Evolutionary conservation across 352 stramenopile genomes (phyloP), one percentile per base, ranked within the genome.

Genomic region (Blastocystis sp.): DNA sequence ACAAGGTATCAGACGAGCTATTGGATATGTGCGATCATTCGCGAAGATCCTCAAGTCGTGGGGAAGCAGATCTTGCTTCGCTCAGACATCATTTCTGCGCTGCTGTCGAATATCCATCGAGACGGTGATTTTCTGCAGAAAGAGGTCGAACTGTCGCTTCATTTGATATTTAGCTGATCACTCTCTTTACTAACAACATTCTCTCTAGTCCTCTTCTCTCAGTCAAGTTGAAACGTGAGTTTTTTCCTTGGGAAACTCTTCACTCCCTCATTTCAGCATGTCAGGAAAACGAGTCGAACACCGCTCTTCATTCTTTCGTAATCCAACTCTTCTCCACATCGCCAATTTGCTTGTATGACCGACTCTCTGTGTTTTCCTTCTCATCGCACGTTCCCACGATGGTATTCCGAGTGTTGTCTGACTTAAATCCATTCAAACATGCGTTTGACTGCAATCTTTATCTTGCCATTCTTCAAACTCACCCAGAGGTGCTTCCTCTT

Each of bases 21-120:
- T 3, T 89, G 63, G 63, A 76, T 89, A 20, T 3, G 13, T n/a
- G n/a, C 63, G n/a, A 65, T 89, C 8, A 79, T 89, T 43, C 78
- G 56, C 37, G 64, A 89, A 69, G 78, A 89, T 53, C 78, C 54
- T 43, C 45, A 85, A n/a, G 26, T 30, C 9, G 50, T 26, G 26
- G 73, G 73, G 11, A 85, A 85, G 73, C 73, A 85, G 26, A 2
- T 85, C 39, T 55, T 85, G 3, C 50, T 85, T 9, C 73, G 73
- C n/a, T 55, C 30, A 30, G 73, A 85, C 41, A 54, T 85, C 53
- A 66, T 85, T 20, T 41, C 45, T n/a, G 45, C 73, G 13, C 30
- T 85, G 26, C 43, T 39, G 11, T 47, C 59, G 13, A 34, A 55
- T n/a, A 41, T 85, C 53, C 37, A 66, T 26, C 18, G 30, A 24